Conservation (phyloP, 2,329 filamentous ascomycete species). For the Aspergillus arachidicola region DNA sequence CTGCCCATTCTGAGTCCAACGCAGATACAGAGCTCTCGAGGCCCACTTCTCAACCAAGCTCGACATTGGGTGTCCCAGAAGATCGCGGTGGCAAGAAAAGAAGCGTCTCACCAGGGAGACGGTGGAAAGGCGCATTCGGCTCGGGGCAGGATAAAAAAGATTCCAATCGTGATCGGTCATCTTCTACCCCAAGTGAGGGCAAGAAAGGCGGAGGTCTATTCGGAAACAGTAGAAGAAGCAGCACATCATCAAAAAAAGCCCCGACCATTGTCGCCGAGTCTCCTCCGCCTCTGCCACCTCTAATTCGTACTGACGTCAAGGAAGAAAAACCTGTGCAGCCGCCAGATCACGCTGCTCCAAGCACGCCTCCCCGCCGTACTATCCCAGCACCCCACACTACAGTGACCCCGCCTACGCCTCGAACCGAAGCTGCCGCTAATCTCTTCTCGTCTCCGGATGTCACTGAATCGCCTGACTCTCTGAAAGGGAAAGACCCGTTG, state of each 20-base stretch:
- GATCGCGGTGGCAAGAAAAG: conserved; percentile 52
- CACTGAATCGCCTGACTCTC: conserved; percentile 44
- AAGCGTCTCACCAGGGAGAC: conserved; percentile 70
- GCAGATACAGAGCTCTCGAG: conserved; percentile 37
- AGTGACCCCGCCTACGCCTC: conserved; percentile 66
- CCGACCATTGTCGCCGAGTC: conserved; percentile 29
- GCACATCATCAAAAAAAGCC: conserved; percentile 36
- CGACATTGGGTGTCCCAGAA: conserved; percentile 36
- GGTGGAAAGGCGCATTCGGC: conserved; percentile 71
- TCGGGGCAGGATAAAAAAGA: conserved; percentile 54
- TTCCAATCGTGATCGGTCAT: conserved; percentile 49
- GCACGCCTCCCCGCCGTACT: conserved; percentile 36
- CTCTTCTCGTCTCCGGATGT: conserved; percentile 31
- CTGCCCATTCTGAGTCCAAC: conserved; percentile 42
- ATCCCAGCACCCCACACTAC: conserved; percentile 51
- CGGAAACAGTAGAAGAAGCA: conserved; percentile 38
- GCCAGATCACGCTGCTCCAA: conserved; percentile 28
- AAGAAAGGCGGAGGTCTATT: conserved; percentile 45
- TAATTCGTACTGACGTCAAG: conserved; percentile 35
- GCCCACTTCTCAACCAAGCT: conserved; percentile 30
- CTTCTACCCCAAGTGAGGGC: conserved; percentile 44
- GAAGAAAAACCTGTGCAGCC: conserved; percentile 28
- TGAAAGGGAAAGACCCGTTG: conserved; percentile 29
- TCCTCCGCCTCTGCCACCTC: conserved; percentile 36
- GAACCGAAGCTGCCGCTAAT: conserved; percentile 38